Conservation (phyloP, 73 alveolate species). For the Paraurostyla sp. region DNA sequence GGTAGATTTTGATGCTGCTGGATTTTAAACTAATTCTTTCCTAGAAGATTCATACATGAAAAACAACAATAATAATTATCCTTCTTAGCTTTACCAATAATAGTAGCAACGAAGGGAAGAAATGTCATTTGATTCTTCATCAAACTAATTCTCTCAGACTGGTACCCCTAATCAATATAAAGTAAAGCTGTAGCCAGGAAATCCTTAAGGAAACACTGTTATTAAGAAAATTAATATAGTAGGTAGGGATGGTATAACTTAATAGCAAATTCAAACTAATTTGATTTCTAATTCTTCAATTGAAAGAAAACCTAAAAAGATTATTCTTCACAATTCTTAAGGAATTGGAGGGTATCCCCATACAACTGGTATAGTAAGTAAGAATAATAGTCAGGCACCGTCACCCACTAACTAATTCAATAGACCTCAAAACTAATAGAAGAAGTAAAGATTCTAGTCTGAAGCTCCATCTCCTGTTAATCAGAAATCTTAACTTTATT, state of each 20-base stretch:
- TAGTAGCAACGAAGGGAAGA: background rate
- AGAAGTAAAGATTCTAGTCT: constrained; percentile 23
- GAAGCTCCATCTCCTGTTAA: constrained; percentile 52
- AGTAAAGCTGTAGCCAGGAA: constrained; percentile 8
- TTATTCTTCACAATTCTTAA: background rate
- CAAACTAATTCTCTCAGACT: constrained; percentile 39
- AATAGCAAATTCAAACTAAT: background rate
- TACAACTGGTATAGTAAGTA: constrained; percentile 27
- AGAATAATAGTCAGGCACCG: constrained; percentile 14
- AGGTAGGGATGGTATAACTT: background rate
- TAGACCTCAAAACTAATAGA: constrained; percentile 8
- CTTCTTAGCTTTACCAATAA: background rate
- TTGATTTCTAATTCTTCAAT: constrained; percentile 36
- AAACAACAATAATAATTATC: background rate
- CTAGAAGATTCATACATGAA: constrained; percentile 26
- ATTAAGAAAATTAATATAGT: constrained; percentile 17
- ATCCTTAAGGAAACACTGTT: background rate
- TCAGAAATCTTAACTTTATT: too few relatives aligned
- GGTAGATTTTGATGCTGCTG: background rate
- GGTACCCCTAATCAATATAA: constrained; percentile 58
- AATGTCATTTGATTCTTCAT: constrained; percentile 47
- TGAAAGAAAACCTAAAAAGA: constrained; percentile 51
- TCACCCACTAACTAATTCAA: constrained; percentile 13
- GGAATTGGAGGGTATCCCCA: background rate
- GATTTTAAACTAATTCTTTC: constrained; percentile 27